A percentile compares a stretch with the other conserved stretches of the same genome.
Conservation (phyloP, 352 stramenopile species). For the Peronosclerospora sorghi region DNA sequence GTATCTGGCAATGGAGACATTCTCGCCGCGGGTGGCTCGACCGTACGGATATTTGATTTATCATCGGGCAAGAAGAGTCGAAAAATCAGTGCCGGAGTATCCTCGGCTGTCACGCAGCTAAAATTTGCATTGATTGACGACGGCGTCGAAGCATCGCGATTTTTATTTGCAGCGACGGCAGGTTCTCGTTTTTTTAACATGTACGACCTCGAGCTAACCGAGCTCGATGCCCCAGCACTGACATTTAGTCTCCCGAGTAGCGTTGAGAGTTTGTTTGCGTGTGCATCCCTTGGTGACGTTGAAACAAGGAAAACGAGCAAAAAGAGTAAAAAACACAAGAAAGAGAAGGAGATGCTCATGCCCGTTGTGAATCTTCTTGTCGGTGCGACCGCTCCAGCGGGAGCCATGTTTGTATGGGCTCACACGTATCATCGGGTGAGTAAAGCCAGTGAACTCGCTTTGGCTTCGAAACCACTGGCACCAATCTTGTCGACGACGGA, state of each 20-base stretch:
- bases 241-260: slow-evolving; percentile 70
- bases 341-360: slow-evolving; percentile 8
- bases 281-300: slow-evolving; percentile 13
- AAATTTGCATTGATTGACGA: slow-evolving; percentile 33
- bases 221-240: slow-evolving; percentile 54
- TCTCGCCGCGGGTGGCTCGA: slow-evolving; percentile 48
- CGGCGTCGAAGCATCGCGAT: slow-evolving; percentile 30
- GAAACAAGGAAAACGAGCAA: slow-evolving; percentile 33
- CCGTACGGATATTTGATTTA: slow-evolving; percentile 67
- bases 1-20: slow-evolving; percentile 54
- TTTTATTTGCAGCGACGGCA: slow-evolving; percentile 61
- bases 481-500: slow-evolving; percentile 24
- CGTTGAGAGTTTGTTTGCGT: slow-evolving; percentile 34
- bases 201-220: slow-evolving; percentile 55
- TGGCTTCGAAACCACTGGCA: slow-evolving; percentile 56
- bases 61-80: slow-evolving; percentile 67
- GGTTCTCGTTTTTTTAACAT: slow-evolving; percentile 75
- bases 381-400: slow-evolving; percentile 39
- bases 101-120: slow-evolving; percentile 62
- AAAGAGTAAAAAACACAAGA: slow-evolving; percentile 29
- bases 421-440: slow-evolving; percentile 51
- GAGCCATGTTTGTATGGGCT: slow-evolving; percentile 60
- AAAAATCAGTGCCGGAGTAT: slow-evolving; percentile 62
- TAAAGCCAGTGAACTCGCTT: slow-evolving; percentile 15
- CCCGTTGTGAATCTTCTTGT: slow-evolving; percentile 41